Evolutionary conservation across 495 filamentous ascomycete species (phyloP).

Genomic region (Aspergillus sparsus): DNA sequence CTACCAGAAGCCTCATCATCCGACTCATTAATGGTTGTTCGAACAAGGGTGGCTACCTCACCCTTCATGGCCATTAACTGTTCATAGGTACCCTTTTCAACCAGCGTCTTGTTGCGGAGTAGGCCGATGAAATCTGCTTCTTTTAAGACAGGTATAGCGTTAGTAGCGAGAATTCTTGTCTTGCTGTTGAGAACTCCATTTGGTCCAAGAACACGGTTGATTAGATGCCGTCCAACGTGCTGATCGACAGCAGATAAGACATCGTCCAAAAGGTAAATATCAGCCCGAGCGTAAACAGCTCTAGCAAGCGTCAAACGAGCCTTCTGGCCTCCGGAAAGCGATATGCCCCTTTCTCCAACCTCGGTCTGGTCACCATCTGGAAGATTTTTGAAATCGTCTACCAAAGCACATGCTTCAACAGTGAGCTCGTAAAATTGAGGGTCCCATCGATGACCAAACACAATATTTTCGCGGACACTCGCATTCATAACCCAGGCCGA

Average conservation of each 20-base stretch:
- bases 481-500: constrained; percentile 98
- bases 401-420: constrained; percentile 87
- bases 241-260: constrained; percentile 95
- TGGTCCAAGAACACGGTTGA: constrained; percentile 85
- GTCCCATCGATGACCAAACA: constrained; percentile 96
- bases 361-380: constrained; percentile 97
- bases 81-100: constrained; percentile 85
- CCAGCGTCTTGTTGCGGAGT: constrained; percentile 77
- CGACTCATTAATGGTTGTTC: constrained; percentile 68
- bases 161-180: constrained; percentile 92
- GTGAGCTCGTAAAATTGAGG: constrained; percentile 93
- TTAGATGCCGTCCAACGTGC: constrained; percentile 93
- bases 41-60: constrained; percentile 82
- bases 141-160: constrained; percentile 88
- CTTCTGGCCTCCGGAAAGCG: constrained; percentile 95
- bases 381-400: constrained; percentile 87
- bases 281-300: constrained; percentile 96
- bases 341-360: constrained; percentile 96
- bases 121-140: constrained; percentile 85
- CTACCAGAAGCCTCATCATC: constrained; percentile 60
- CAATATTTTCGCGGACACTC: constrained; percentile 92
- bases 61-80: constrained; percentile 93
- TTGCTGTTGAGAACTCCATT: constrained; percentile 82
- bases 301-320: constrained; percentile 91
- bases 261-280: constrained; percentile 95